phyloP scores from a whole-genome alignment of 2,329 filamentous ascomycete species.

The Bipolaris victoriae region DNA sequence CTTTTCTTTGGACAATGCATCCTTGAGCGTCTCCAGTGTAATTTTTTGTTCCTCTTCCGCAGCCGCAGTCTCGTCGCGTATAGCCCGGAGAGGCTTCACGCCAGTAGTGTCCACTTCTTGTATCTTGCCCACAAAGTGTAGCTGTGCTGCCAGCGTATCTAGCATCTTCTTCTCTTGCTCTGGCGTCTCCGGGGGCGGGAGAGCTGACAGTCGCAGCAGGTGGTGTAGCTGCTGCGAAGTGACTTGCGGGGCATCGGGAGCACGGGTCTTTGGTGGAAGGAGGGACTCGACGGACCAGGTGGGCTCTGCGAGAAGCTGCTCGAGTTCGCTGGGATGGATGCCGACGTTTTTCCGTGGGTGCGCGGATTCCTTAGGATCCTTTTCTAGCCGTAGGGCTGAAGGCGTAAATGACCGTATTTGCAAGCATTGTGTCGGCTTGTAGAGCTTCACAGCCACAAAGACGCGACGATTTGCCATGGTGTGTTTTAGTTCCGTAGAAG shows the following conservation, averaged over 20 bases:
- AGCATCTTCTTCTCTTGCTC: conserved; percentile 75
- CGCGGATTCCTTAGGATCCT: not conserved
- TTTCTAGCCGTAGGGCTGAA: not conserved
- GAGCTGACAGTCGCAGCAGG: conserved; percentile 85
- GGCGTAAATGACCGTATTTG: conserved; percentile 15
- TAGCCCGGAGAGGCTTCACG: conserved; percentile 74
- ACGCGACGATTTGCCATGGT: conserved; percentile 24
- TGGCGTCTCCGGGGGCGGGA: conserved; percentile 70
- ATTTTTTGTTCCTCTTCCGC: conserved; percentile 65
- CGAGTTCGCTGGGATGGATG: conserved; percentile 40
- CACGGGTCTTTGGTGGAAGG: conserved; percentile 57
- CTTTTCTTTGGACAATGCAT: conserved; percentile 66
- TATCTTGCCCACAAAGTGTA: conserved; percentile 88
- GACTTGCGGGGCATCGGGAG: conserved; percentile 54
- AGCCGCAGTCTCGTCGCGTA: conserved; percentile 76
- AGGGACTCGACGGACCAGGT: conserved; percentile 85
- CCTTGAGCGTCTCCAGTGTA: conserved; percentile 62
- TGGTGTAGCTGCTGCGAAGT: conserved; percentile 75
- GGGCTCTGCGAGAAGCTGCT: conserved; percentile 66
- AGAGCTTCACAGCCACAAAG: conserved; percentile 11
- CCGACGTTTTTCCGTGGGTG: conserved; percentile 13
- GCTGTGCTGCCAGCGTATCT: conserved; percentile 75
- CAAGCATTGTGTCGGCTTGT: conserved; percentile 6
- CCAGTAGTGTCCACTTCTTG: conserved; percentile 77
- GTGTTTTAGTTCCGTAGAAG: conserved; percentile 1